These are phyloP conservation scores for Amauroascus verrucosus DNA, from an alignment of 2,329 filamentous ascomycete genomes.

Conservation along the genomic window DNA sequence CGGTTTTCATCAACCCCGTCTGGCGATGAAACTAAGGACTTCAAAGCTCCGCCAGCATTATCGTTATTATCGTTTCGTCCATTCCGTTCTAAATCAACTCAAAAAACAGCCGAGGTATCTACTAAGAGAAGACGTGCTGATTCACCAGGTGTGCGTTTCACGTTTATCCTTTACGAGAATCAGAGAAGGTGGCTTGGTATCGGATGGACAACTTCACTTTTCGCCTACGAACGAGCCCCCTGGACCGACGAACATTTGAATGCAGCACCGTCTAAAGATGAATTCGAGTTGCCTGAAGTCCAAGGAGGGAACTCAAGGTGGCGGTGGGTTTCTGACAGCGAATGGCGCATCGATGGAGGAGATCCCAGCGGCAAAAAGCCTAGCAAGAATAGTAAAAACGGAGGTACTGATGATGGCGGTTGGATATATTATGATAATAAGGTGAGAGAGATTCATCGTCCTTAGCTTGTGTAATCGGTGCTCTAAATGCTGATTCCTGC, in stretches of 20 bases:
- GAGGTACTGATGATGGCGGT: constrained; percentile 56
- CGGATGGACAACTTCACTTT: constrained; percentile 85
- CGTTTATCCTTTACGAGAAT: constrained; percentile 93
- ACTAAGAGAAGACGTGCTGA: constrained; percentile 35
- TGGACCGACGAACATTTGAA: constrained; percentile 98
- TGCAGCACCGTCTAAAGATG: constrained; percentile 61
- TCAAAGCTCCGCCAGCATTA: constrained; percentile 18
- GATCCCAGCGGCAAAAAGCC: constrained; percentile 27
- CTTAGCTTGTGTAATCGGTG: background rate
- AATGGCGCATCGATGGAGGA: constrained; percentile 76
- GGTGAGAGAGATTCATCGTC: constrained; percentile 44
- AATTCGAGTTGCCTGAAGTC: constrained; percentile 58
- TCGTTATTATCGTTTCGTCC: constrained; percentile 24
- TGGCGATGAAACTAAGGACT: constrained; percentile 10
- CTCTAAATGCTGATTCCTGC: background rate
- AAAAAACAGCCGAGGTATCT: constrained; percentile 40
- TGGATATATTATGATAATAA: constrained; percentile 99
- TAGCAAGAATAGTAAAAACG: constrained; percentile 41
- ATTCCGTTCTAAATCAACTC: constrained; percentile 33
- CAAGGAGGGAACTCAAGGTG: constrained; percentile 54
- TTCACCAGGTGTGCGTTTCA: constrained; percentile 81
- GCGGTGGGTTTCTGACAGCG: constrained; percentile 75
- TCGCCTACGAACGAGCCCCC: constrained; percentile 76
- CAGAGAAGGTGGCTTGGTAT: constrained; percentile 90
- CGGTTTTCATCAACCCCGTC: constrained; percentile 18